phyloP scores from a whole-genome alignment of 805 yeast species.

The Martiniozyma abietophila region DNA sequence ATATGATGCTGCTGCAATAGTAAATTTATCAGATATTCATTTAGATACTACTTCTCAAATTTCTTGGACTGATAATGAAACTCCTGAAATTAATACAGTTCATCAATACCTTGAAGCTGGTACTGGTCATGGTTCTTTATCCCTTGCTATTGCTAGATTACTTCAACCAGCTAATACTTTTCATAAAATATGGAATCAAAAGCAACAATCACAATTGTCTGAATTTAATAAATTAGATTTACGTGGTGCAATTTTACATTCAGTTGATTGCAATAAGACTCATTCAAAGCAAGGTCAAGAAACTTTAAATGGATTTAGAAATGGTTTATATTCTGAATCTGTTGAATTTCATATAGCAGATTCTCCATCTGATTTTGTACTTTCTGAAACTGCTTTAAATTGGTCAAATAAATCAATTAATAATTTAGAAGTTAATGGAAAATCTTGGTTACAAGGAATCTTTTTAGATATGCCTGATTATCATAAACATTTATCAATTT shows the following conservation, averaged over 20 bases:
- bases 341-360: constrained; percentile 35
- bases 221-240: constrained; percentile 10
- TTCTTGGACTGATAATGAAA: constrained; percentile 4
- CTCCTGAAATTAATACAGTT: constrained; percentile 5
- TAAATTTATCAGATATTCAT: constrained; percentile 37
- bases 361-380: constrained; percentile 35
- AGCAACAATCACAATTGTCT: neutral
- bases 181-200: constrained; percentile 13
- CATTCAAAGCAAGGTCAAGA: constrained; percentile 35
- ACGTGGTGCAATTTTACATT: constrained; percentile 38
- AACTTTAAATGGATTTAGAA: constrained; percentile 30
- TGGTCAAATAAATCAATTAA: constrained; percentile 17
- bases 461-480: constrained; percentile 41
- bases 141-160: constrained; percentile 33
- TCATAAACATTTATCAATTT: constrained; percentile 24
- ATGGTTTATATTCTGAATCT: constrained; percentile 36
- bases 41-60: constrained; percentile 31
- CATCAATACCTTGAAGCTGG: constrained; percentile 41
- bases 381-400: constrained; percentile 14
- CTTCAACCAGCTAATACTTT: constrained; percentile 37
- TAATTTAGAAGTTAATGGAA: constrained; percentile 15
- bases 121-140: constrained; percentile 45
- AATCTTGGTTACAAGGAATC: constrained; percentile 32
- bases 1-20: constrained; percentile 39
- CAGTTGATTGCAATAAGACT: constrained; percentile 31